Base-by-base conservation (phyloP, 2,329 filamentous ascomycete species). In the Epicoccum nigrum region DNA sequence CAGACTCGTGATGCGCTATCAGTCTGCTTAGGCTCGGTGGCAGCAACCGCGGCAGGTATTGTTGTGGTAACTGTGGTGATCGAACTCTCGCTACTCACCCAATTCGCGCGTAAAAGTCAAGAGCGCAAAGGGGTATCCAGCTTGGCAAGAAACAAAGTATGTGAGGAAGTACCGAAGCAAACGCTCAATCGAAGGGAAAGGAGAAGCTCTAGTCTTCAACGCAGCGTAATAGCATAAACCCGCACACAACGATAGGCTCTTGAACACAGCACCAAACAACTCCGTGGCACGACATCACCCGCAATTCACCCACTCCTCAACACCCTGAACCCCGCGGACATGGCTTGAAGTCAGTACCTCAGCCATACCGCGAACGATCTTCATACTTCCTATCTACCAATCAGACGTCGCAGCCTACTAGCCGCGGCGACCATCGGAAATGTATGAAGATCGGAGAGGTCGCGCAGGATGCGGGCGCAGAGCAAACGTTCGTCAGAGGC, bases 221-320 rank as follows among this genome's bases (percentile, higher is more conserved):
- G 27, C 38, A n/a, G 30, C 25, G 39, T 50, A 50, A 50, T 39
- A 53, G 21, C 33, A 25, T 25, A 25, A 25, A 25, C 23, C 23
- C 23, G 23, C 23, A 25, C 23, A 25, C 20, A 31, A 13, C 42
- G 54, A 57, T 57, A 54, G 54, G 46, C 44, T 19, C 33, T 25
- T 5, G 23, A 17, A 11, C 41, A 34, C 13, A 19, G 42, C 20
- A 37, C 19, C 37, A n/a, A 38, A 54, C 51, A 58, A 55, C 55
- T 58, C 55, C 55, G 55, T 55, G 55, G 55, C 45, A 51, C 47
- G 44, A 55, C 16, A 45, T 47, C 31, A 23, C 46, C 50, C 54
- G 45, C 25, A 40, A 41, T 34, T 20, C 23, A 6, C 23, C 9
- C 23, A 25, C 23, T 37, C 44, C 25, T 46, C 44, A 45, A 48